These are phyloP conservation scores for Tylopilus sp. DNA, from an alignment of 1,284 basidiomycete genomes.

Conservation along the genomic window DNA sequence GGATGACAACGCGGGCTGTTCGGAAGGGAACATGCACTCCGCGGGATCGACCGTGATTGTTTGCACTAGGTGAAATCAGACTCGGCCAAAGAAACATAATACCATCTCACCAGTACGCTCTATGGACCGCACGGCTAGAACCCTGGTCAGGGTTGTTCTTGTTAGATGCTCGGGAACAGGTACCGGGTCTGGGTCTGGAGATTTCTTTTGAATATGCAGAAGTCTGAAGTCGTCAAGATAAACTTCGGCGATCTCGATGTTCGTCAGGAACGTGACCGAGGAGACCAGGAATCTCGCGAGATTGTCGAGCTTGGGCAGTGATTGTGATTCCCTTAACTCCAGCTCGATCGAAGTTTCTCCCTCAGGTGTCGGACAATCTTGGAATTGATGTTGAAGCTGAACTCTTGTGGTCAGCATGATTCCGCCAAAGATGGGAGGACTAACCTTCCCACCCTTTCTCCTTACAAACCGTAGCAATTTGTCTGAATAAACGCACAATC, in stretches of 20 bases:
- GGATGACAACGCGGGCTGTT: neutral
- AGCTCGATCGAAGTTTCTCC: conserved; percentile 29
- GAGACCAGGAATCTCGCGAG: conserved; percentile 91
- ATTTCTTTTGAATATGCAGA: conserved; percentile 73
- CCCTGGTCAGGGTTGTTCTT: neutral
- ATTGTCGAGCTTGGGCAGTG: conserved; percentile 65
- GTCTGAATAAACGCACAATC: conserved; percentile 12
- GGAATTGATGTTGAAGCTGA: conserved; percentile 28
- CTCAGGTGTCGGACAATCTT: conserved; percentile 73
- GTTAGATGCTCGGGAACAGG: conserved; percentile 1
- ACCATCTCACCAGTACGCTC: conserved; percentile 12
- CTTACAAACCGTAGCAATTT: conserved; percentile 76
- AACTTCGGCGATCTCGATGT: conserved; percentile 80
- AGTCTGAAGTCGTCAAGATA: conserved; percentile 83
- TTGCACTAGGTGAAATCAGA: conserved; percentile 24
- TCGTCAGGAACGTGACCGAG: conserved; percentile 92
- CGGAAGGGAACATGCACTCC: conserved; percentile 21
- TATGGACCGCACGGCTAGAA: conserved; percentile 20
- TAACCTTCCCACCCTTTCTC: conserved; percentile 59
- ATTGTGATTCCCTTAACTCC: conserved; percentile 73
- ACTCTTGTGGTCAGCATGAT: neutral
- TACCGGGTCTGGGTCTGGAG: neutral
- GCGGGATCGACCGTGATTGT: conserved; percentile 18
- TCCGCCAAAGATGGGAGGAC: conserved; percentile 50
- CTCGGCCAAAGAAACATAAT: neutral